Evolutionary conservation across 2,329 filamentous ascomycete species (phyloP).

Genomic region (Onygenales sp.): DNA sequence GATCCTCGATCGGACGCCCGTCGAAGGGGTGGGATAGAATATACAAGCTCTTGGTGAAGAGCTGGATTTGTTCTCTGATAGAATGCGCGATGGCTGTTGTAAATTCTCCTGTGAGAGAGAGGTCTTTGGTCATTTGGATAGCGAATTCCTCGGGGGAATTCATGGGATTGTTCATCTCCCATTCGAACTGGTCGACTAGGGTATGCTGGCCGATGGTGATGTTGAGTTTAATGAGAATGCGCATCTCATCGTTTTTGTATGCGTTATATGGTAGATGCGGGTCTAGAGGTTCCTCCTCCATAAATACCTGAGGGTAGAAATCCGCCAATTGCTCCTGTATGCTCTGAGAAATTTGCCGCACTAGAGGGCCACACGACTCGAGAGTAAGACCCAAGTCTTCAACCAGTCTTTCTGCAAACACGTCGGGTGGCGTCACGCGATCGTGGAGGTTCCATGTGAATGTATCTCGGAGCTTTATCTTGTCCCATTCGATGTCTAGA

Average conservation of each 20-base stretch:
- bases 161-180: slow-evolving; percentile 92
- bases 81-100: slow-evolving; percentile 96
- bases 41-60: slow-evolving; percentile 89
- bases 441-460: slow-evolving; percentile 99
- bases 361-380: slow-evolving; percentile 47
- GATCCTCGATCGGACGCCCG: slow-evolving; percentile 82
- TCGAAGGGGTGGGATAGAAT: slow-evolving; percentile 92
- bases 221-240: slow-evolving; percentile 88
- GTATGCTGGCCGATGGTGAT: slow-evolving; percentile 95
- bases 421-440: slow-evolving; percentile 64
- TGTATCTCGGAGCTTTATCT: slow-evolving; percentile 89
- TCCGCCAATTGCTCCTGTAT: slow-evolving; percentile 86
- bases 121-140: slow-evolving; percentile 73
- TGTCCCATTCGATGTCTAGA: slow-evolving; percentile 90
- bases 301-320: slow-evolving; percentile 84
- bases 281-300: slow-evolving; percentile 83
- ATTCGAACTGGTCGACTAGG: slow-evolving; percentile 93
- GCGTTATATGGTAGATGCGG: slow-evolving; percentile 82
- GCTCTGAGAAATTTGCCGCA: slow-evolving; percentile 56
- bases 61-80: slow-evolving; percentile 88
- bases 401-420: slow-evolving; percentile 81
- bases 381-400: slow-evolving; percentile 75
- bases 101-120: slow-evolving; percentile 90
- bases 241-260: slow-evolving; percentile 99
- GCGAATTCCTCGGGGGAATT: slow-evolving; percentile 97